A percentile compares a stretch with the other conserved stretches of the same genome.
These are phyloP conservation scores for Leccinum imitatum DNA, from an alignment of 768 basidiomycete species.

Conservation along the genomic window DNA sequence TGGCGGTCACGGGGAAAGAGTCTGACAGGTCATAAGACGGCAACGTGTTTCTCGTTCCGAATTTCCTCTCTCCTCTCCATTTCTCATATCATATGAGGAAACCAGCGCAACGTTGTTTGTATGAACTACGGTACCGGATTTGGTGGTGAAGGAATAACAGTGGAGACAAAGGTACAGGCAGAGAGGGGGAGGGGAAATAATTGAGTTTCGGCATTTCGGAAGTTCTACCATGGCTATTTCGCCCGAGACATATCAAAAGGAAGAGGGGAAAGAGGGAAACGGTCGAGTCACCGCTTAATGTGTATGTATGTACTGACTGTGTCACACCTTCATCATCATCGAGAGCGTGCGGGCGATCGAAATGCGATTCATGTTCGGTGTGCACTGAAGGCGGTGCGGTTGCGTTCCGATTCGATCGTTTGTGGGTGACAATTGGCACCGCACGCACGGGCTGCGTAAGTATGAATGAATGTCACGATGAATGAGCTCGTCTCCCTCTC, in stretches of 20 bases:
- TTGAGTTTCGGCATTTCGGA: background rate
- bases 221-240: conserved; percentile 7
- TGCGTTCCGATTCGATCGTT: background rate
- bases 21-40: conserved; percentile 20
- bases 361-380: background rate
- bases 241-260: conserved; percentile 8
- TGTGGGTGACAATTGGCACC: conserved; percentile 15
- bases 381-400: background rate
- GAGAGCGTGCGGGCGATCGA: background rate
- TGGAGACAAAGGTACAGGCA: background rate
- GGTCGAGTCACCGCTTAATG: background rate
- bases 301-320: background rate
- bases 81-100: background rate
- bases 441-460: background rate
- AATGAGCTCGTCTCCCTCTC: background rate
- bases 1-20: conserved; percentile 7
- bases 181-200: background rate
- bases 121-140: background rate
- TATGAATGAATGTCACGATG: conserved; percentile 4
- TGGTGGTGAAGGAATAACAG: background rate
- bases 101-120: background rate
- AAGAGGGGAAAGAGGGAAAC: background rate
- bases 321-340: background rate
- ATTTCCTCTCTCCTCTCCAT: background rate
- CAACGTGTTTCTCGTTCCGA: conserved; percentile 16